A percentile compares a stretch with the other conserved stretches of the same genome.
Conservation (phyloP, 2,329 filamentous ascomycete genomes). For the Aspergillus tamarii region DNA sequence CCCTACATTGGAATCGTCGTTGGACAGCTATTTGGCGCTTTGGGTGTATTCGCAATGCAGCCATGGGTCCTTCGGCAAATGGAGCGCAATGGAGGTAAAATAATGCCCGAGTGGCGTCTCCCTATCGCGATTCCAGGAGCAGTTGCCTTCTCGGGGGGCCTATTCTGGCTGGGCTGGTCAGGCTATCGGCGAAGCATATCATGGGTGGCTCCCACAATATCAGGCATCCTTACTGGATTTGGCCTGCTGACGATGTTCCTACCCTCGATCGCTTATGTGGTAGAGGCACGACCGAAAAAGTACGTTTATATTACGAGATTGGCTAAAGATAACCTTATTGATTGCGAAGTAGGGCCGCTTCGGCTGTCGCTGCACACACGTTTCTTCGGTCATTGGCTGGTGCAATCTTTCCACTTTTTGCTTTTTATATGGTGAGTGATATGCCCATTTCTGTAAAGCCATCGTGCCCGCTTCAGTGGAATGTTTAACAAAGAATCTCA, state of each 20-base stretch:
- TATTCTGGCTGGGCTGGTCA: slow-evolving; percentile 74
- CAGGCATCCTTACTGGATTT: slow-evolving; percentile 58
- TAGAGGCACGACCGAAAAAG: slow-evolving; percentile 61
- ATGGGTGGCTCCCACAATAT: slow-evolving; percentile 44
- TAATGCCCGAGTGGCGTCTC: slow-evolving; percentile 61
- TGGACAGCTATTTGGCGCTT: slow-evolving; percentile 69
- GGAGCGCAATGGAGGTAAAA: slow-evolving; percentile 66
- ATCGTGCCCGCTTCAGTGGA: background rate
- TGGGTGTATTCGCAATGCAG: slow-evolving; percentile 58
- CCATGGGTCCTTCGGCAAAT: slow-evolving; percentile 54
- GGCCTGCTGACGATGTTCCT: slow-evolving; percentile 62
- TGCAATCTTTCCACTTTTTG: slow-evolving; percentile 41
- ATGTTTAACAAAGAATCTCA: background rate
- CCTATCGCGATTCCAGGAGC: slow-evolving; percentile 57
- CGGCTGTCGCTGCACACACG: slow-evolving; percentile 52
- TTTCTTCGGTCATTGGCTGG: slow-evolving; percentile 47
- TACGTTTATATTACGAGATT: slow-evolving; percentile 20
- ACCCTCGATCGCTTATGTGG: slow-evolving; percentile 60
- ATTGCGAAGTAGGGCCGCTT: slow-evolving; percentile 44
- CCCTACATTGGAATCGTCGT: slow-evolving; percentile 82
- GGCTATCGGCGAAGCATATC: slow-evolving; percentile 53
- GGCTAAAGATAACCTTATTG: background rate
- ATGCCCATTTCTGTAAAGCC: background rate
- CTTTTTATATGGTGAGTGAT: slow-evolving; percentile 34
- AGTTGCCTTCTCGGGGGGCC: slow-evolving; percentile 59